A percentile compares a stretch with the other conserved stretches of the same genome.
These are phyloP conservation scores for Penicillium expansum DNA, from an alignment of 2,329 filamentous ascomycete genomes.

Conservation along the genomic window DNA sequence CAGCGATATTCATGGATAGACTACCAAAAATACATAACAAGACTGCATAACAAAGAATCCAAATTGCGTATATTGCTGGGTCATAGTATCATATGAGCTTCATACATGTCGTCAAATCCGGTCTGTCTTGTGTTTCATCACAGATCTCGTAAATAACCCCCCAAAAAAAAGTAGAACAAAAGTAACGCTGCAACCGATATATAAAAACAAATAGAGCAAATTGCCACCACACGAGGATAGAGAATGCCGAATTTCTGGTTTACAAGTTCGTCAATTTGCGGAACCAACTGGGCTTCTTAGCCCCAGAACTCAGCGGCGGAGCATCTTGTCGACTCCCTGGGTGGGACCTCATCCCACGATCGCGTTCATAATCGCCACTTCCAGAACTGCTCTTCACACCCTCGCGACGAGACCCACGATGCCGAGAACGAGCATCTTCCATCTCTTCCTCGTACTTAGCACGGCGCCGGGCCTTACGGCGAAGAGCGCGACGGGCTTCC, in stretches of 20 bases:
- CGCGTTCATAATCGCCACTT: constrained; percentile 41
- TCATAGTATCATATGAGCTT: constrained; percentile 9
- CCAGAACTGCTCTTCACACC: constrained; percentile 42
- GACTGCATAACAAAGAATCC: neutral
- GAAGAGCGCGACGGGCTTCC: constrained; percentile 38
- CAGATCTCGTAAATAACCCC: neutral
- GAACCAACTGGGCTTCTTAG: constrained; percentile 45
- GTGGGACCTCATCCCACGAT: constrained; percentile 33
- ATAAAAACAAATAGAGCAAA: neutral
- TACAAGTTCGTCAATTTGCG: constrained; percentile 42
- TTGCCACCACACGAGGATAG: neutral
- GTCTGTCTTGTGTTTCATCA: neutral
- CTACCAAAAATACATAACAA: too few species aligned
- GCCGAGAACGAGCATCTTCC: constrained; percentile 36
- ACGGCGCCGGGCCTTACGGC: constrained; percentile 40
- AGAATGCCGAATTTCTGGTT: neutral
- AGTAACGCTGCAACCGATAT: constrained; percentile 5
- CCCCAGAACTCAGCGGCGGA: constrained; percentile 25
- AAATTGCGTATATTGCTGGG: neutral
- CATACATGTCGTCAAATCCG: constrained; percentile 7
- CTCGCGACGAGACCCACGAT: constrained; percentile 34
- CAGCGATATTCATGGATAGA: neutral
- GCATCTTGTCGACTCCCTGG: constrained; percentile 24
- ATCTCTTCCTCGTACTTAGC: constrained; percentile 45
- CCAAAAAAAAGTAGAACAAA: neutral